Percentiles rank a stretch among this genome's conserved stretches.
These are phyloP conservation scores for Epicoccum sorghinum DNA, from an alignment of 2,329 filamentous ascomycete species.

Conservation along the genomic window DNA sequence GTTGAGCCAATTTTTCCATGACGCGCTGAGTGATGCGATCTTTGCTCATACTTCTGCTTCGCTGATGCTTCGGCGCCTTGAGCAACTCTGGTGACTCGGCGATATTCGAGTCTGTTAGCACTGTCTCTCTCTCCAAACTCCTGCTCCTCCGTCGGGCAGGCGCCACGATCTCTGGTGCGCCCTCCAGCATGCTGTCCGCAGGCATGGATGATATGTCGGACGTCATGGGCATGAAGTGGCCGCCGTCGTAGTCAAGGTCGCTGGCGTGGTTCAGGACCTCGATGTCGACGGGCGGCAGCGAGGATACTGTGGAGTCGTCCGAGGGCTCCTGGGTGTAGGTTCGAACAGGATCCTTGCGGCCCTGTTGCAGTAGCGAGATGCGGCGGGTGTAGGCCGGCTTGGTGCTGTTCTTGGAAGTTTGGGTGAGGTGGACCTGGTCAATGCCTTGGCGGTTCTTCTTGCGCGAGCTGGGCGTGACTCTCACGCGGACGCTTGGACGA, in stretches of 20 bases:
- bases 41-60: slow-evolving; percentile 68
- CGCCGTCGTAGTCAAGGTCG: slow-evolving; percentile 68
- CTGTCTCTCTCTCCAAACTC: slow-evolving; percentile 54
- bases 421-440: slow-evolving; percentile 86
- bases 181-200: slow-evolving; percentile 72
- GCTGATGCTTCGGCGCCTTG: slow-evolving; percentile 63
- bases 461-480: slow-evolving; percentile 73
- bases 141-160: slow-evolving; percentile 57
- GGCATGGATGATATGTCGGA: slow-evolving; percentile 90
- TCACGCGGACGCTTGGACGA: slow-evolving; percentile 80
- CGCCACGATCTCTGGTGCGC: slow-evolving; percentile 53
- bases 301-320: slow-evolving; percentile 78
- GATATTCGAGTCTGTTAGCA: slow-evolving; percentile 28
- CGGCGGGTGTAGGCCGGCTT: slow-evolving; percentile 73
- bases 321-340: slow-evolving; percentile 62
- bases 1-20: slow-evolving; percentile 67
- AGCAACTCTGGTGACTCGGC: slow-evolving; percentile 44
- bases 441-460: slow-evolving; percentile 61
- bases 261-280: slow-evolving; percentile 77
- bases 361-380: slow-evolving; percentile 65
- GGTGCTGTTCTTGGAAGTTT: slow-evolving; percentile 70
- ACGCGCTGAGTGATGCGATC: slow-evolving; percentile 72
- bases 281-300: slow-evolving; percentile 78
- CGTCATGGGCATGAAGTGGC: slow-evolving; percentile 69
- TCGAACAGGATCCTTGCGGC: slow-evolving; percentile 43